Percentiles rank a stretch among this genome's conserved stretches.
Evolutionary conservation across 768 basidiomycete species (phyloP).

Genomic region (Pleurotus tuoliensis): DNA sequence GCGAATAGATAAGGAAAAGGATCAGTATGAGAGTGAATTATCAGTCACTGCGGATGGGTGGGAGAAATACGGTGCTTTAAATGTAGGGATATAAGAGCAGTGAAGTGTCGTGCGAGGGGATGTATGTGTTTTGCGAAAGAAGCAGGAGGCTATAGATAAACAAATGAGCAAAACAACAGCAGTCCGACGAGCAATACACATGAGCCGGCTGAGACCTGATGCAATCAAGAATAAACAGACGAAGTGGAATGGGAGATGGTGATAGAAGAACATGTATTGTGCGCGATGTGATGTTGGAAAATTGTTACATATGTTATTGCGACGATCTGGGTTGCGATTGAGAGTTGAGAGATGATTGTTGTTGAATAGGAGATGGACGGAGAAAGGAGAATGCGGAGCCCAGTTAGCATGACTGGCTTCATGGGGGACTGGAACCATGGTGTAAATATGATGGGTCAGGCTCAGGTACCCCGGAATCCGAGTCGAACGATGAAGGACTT

Average conservation of each 20-base stretch:
- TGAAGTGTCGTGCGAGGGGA: slow-evolving; percentile 20
- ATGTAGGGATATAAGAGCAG: slow-evolving; percentile 6
- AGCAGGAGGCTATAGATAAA: slow-evolving; percentile 1
- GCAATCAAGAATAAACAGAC: slow-evolving; percentile 30
- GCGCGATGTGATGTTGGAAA: slow-evolving; percentile 17
- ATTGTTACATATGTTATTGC: slow-evolving; percentile 15
- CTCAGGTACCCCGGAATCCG: slow-evolving; percentile 1
- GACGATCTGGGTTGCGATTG: slow-evolving; percentile 17
- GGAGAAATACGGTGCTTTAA: slow-evolving; percentile 2
- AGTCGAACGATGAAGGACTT: slow-evolving; percentile 1
- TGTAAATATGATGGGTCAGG: background rate
- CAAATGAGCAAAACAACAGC: slow-evolving; percentile 6
- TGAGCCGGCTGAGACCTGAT: slow-evolving; percentile 21
- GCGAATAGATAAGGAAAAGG: slow-evolving; percentile 2
- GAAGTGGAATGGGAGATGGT: slow-evolving; percentile 28
- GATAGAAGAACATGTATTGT: slow-evolving; percentile 34
- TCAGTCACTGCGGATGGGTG: background rate
- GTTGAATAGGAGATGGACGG: slow-evolving; percentile 27
- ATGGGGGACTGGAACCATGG: too few relatives aligned
- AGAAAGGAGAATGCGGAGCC: slow-evolving; percentile 15
- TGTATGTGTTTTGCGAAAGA: slow-evolving; percentile 19
- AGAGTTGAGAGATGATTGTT: slow-evolving; percentile 31
- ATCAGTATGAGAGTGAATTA: slow-evolving; percentile 4
- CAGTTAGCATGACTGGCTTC: too few relatives aligned
- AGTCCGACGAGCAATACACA: slow-evolving; percentile 8